Conservation (phyloP, 2,329 filamentous ascomycete species). For the Venturia effusa region DNA sequence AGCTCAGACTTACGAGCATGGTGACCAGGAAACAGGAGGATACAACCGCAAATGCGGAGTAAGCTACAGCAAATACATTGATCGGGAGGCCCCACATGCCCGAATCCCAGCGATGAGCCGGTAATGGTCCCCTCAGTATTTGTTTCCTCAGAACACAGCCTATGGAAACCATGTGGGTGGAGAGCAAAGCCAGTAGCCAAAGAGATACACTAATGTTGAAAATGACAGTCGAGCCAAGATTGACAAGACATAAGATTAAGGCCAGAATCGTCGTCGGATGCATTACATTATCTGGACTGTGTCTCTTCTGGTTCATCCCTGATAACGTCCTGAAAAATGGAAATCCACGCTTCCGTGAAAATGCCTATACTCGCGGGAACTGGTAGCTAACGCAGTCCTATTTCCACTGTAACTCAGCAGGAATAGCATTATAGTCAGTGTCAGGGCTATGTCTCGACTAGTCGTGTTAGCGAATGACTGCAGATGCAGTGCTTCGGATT, state of each 20-base stretch:
- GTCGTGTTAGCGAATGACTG: slow-evolving; percentile 31
- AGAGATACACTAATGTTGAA: slow-evolving; percentile 30
- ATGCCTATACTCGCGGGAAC: slow-evolving; percentile 40
- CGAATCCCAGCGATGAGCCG: slow-evolving; percentile 25
- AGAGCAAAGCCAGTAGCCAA: slow-evolving; percentile 19
- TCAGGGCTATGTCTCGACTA: slow-evolving; percentile 31
- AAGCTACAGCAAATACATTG: slow-evolving; percentile 26
- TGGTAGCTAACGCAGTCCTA: slow-evolving; percentile 35
- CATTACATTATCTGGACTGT: slow-evolving; percentile 28
- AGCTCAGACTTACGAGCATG: slow-evolving; percentile 16
- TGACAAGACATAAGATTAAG: slow-evolving; percentile 28
- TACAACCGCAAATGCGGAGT: slow-evolving; percentile 19
- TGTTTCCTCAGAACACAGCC: slow-evolving; percentile 20
- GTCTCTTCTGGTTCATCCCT: slow-evolving; percentile 23
- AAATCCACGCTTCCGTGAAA: slow-evolving; percentile 37
- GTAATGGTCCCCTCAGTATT: slow-evolving; percentile 15
- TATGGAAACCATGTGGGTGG: slow-evolving; percentile 23
- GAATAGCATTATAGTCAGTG: slow-evolving; percentile 28
- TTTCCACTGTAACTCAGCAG: slow-evolving; percentile 29
- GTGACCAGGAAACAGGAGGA: slow-evolving; percentile 17
- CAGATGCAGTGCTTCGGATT: slow-evolving; percentile 31
- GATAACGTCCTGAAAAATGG: slow-evolving; percentile 22
- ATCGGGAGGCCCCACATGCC: slow-evolving; percentile 26
- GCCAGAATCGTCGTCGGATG: slow-evolving; percentile 21
- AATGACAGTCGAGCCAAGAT: slow-evolving; percentile 28